phyloP scores from a whole-genome alignment of 441 rosid species.

The Gossypium schwendimanii region DNA sequence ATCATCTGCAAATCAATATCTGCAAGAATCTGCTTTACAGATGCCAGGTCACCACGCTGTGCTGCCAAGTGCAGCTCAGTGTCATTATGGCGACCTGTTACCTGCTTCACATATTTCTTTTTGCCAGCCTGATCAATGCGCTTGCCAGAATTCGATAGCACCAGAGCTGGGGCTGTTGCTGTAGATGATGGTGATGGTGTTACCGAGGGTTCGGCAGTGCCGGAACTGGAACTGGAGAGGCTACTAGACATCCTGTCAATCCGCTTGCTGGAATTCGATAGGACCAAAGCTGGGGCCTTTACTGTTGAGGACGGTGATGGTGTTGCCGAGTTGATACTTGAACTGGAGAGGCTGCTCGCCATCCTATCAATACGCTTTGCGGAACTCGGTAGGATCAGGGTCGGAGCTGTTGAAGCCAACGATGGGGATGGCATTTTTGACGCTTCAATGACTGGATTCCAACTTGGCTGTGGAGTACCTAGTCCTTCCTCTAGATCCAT shows the following conservation, averaged over 20 bases:
- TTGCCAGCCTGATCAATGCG: conserved; percentile 80
- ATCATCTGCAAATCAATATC: conserved; percentile 70
- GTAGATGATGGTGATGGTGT: conserved; percentile 77
- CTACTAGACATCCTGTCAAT: conserved; percentile 2
- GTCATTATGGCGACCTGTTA: conserved; percentile 90
- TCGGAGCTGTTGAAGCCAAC: conserved; percentile 52
- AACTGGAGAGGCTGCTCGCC: not conserved
- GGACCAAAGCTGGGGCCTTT: conserved; percentile 71
- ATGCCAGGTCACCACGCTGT: conserved; percentile 73
- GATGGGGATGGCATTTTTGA: conserved; percentile 78
- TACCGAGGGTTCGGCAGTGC: conserved; percentile 39
- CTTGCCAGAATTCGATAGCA: conserved; percentile 80
- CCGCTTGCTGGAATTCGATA: conserved; percentile 37
- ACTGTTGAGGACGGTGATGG: conserved; percentile 70
- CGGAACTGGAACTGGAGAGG: conserved; percentile 3
- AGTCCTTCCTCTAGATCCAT: conserved; percentile 62
- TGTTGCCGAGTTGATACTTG: conserved; percentile 40
- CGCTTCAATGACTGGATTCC: conserved; percentile 35
- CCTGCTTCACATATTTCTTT: conserved; percentile 94
- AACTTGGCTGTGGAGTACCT: conserved; percentile 26
- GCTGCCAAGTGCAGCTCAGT: conserved; percentile 87
- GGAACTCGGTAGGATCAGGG: conserved; percentile 64
- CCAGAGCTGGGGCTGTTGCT: conserved; percentile 69
- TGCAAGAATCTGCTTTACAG: conserved; percentile 68
- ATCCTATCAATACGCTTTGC: not conserved